These are phyloP conservation scores for Jaltomata sinuosa DNA, from an alignment of 257 asterid species.

Conservation along the genomic window DNA sequence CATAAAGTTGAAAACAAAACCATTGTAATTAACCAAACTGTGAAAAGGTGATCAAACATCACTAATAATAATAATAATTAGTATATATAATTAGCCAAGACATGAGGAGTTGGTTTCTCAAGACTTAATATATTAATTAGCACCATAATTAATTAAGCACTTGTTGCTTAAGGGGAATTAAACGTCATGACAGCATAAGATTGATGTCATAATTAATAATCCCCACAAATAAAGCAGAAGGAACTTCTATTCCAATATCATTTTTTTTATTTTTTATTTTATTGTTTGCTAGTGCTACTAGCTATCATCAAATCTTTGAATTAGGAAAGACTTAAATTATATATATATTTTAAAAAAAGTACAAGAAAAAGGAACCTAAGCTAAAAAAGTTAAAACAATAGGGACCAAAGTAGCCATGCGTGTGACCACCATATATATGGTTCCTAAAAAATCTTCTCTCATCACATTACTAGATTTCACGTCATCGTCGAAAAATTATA, in stretches of 20 bases:
- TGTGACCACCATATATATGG: constrained; percentile 53
- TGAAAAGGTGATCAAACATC: constrained; percentile 1
- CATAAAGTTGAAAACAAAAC: background rate
- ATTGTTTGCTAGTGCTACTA: constrained; percentile 24
- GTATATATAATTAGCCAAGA: constrained; percentile 4
- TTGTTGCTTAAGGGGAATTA: background rate
- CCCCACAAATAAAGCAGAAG: constrained; percentile 21
- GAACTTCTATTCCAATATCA: background rate
- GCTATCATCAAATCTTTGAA: constrained; percentile 54
- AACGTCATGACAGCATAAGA: constrained; percentile 67
- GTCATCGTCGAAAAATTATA: background rate
- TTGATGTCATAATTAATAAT: constrained; percentile 62
- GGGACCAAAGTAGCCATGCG: constrained; percentile 76
- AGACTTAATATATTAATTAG: background rate
- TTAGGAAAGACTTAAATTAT: background rate
- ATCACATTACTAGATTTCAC: background rate
- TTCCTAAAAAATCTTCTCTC: constrained; percentile 2
- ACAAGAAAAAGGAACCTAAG: background rate
- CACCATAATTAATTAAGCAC: background rate
- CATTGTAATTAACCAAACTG: constrained; percentile 1
- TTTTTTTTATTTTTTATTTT: background rate
- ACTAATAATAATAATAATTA: background rate
- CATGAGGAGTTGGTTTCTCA: background rate
- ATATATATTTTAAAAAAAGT: background rate
- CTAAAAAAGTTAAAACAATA: background rate